Evolutionary conservation across 2,329 filamentous ascomycete genomes (phyloP), one percentile per base, ranked within the genome.

Genomic region (Penicillium polonicum): DNA sequence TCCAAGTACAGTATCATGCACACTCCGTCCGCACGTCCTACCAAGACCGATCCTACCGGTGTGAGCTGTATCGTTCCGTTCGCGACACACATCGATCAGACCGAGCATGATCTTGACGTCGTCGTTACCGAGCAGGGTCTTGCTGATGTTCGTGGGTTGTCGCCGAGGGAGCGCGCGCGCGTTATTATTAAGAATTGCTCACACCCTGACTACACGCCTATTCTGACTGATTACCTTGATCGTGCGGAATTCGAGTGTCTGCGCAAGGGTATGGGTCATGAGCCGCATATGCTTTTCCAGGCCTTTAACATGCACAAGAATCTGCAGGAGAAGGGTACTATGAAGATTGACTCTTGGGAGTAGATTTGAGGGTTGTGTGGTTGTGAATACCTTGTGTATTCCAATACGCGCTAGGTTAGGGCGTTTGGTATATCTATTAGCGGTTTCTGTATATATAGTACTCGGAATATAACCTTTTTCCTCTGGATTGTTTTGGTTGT

Each of bases 1-100:
- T 78, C 88, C 60, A 93, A 93, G 77, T 92, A 95, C 82, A 88
- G 84, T 68, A 95, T 96, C 81, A 95, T 96, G 91, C 92, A 96
- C 81, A 95, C 91, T 1, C 92, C 91, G 1, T 90, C 86, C 21
- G 88, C 89, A 1, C 84, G 91, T 23, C 91, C 91, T 12, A 86
- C 84, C 69, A 95, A 94, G 83, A 88, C 84, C 15, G 91, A 96
- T 73, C 90, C 90, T 1, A 85, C 86, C 57, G 91, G 91, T 64
- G 85, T 96, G 56, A 88, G 82, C 64, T 94, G 90, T 78, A 95
- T 96, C 68, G 90, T 96, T n/a, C 91, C 91, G 59, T 93, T 95
- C 89, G 91, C 88, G 78, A 95, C 91, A 4, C 92, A 96, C 77
- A 82, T 95, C 65, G 91, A 96, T 76, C 91, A 95, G 82, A 96